Evolutionary conservation across 2,329 filamentous ascomycete genomes (phyloP).

Genomic region (Arthrobotrys sphaeroides): DNA sequence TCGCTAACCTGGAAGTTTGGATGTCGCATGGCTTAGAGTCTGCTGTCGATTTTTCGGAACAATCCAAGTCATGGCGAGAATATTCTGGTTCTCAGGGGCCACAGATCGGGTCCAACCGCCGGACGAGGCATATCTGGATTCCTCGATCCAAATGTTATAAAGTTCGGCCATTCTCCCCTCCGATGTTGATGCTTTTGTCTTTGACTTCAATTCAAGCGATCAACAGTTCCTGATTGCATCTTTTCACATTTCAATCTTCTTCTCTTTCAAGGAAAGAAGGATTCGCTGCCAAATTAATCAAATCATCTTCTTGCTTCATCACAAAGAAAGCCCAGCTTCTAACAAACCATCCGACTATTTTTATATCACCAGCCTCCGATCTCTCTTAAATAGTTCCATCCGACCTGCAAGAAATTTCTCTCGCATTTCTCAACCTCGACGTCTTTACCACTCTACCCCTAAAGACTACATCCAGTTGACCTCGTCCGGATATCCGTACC

Average conservation of each 20-base stretch:
- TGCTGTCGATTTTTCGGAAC: slow-evolving; percentile 46
- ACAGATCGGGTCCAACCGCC: slow-evolving; percentile 46
- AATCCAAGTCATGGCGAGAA: slow-evolving; percentile 44
- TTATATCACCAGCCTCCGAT: background rate
- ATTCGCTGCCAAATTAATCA: too few relatives aligned
- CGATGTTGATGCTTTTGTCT: slow-evolving; percentile 44
- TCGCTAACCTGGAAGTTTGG: slow-evolving; percentile 47
- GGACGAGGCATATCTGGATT: slow-evolving; percentile 44
- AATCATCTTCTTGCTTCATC: too few relatives aligned
- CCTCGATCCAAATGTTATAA: slow-evolving; percentile 52
- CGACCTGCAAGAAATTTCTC: background rate
- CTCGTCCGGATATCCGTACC: slow-evolving; percentile 39
- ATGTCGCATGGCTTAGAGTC: slow-evolving; percentile 50
- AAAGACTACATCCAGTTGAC: slow-evolving; percentile 23
- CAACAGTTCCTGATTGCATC: slow-evolving; percentile 48
- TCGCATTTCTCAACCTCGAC: background rate
- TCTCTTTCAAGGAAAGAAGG: background rate
- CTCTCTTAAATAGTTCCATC: background rate
- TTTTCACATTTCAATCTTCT: background rate
- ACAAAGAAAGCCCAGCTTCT: slow-evolving; percentile 20
- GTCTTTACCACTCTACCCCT: slow-evolving; percentile 13
- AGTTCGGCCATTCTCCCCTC: slow-evolving; percentile 47
- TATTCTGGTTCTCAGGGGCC: slow-evolving; percentile 43
- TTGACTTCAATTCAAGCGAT: slow-evolving; percentile 52
- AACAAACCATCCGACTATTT: slow-evolving; percentile 5